Conservation (phyloP, 1,284 basidiomycete species). For the Ceratobasidium sp. region DNA sequence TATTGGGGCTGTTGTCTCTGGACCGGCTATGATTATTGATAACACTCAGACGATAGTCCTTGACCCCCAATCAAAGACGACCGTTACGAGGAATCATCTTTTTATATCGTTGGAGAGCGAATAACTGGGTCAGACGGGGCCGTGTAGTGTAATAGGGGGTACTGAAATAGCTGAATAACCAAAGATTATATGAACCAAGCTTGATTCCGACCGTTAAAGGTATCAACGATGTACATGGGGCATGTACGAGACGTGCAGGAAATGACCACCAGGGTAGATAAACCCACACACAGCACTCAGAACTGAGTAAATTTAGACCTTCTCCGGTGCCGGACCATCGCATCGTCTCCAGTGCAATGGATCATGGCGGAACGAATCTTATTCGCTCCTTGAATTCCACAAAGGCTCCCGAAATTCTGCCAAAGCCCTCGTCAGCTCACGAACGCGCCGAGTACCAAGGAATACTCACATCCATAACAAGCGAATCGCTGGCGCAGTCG, state of each 20-base stretch:
- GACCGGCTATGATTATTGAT: slow-evolving; percentile 91
- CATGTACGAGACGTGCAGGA: not conserved
- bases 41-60: slow-evolving; percentile 91
- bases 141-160: no score
- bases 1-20: slow-evolving; percentile 73
- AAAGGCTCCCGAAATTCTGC: slow-evolving; percentile 15
- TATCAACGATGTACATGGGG: not conserved
- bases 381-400: slow-evolving; percentile 19
- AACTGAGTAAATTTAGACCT: not conserved
- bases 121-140: not conserved
- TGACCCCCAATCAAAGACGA: slow-evolving; percentile 69
- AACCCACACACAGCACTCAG: not conserved
- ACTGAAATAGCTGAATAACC: no score
- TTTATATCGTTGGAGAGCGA: slow-evolving; percentile 60
- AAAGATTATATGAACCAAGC: not conserved
- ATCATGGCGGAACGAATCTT: slow-evolving; percentile 19
- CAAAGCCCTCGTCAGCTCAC: not conserved
- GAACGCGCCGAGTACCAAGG: not conserved
- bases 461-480: not conserved
- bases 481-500: slow-evolving; percentile 1
- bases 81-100: slow-evolving; percentile 73
- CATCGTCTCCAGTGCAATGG: slow-evolving; percentile 3
- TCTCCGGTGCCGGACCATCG: not conserved
- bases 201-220: not conserved
- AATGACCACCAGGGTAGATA: not conserved